Percentiles rank a stretch among this genome's conserved stretches.
Evolutionary conservation across 2,329 filamentous ascomycete genomes (phyloP).

Genomic region (Ampelomyces quisqualis): DNA sequence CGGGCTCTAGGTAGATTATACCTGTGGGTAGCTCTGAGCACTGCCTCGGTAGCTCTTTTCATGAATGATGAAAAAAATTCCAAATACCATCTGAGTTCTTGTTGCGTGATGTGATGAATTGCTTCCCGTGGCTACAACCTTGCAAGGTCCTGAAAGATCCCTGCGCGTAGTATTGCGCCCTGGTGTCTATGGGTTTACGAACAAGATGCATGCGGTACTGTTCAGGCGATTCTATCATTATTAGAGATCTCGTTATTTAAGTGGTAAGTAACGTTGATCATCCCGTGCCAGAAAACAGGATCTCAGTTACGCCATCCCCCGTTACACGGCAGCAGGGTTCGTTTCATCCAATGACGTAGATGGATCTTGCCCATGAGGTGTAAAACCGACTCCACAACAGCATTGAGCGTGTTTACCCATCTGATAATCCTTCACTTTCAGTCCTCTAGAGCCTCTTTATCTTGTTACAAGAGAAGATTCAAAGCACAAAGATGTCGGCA

Average conservation of each 20-base stretch:
- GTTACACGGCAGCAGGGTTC: conserved; percentile 17
- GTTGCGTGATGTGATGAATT: neutral
- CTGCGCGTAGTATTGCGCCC: no score
- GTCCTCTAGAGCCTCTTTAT: no score
- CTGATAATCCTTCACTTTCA: no score
- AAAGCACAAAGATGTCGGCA: conserved; percentile 29
- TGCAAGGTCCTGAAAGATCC: no score
- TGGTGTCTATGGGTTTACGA: no score
- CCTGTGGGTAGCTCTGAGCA: conserved; percentile 28
- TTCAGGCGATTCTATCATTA: neutral
- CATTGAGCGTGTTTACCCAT: no score
- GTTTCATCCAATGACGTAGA: conserved; percentile 21
- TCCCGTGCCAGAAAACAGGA: conserved; percentile 23
- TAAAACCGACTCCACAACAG: conserved; percentile 7
- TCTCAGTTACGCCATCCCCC: conserved; percentile 11
- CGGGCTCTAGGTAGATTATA: conserved; percentile 38
- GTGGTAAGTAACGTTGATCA: conserved; percentile 13
- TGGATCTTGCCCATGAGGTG: conserved; percentile 11
- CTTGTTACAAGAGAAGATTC: no score
- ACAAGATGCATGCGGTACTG: neutral
- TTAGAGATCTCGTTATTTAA: conserved; percentile 11
- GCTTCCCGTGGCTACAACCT: neutral
- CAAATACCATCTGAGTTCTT: conserved; percentile 11
- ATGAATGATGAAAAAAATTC: conserved; percentile 37
- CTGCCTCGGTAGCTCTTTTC: conserved; percentile 24